Base-by-base conservation (phyloP, 257 asterid species). In the Ballota nigra region DNA sequence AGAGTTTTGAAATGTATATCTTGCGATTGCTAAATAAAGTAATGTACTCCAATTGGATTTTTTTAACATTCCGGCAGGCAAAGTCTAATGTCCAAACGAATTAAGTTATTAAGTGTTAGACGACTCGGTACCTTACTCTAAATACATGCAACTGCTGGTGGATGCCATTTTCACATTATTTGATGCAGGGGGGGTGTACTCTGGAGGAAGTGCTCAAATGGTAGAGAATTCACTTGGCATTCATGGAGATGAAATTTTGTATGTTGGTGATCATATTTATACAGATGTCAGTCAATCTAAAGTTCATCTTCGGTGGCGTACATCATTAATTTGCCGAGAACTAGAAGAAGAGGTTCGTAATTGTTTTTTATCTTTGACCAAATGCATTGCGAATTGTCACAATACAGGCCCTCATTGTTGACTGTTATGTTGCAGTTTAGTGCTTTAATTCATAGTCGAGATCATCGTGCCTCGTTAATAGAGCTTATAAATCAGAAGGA, bases 151-250 rank as follows among this genome's bases (percentile, higher is more conserved):
- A 52, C 9, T 53, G 52, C 11, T 36, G 20, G n/a, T 69, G 33
- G 22, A 68, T 69, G 33, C 22, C 64, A 53, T 12, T 69, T 23
- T 15, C 38, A 4, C 11, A 1, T 26, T 15, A 23, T 23, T 13
- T 38, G 43, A 26, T 62, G 69, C 74, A 91, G 97, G 97, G 69
- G 96, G 97, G 12, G 45, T 91, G 59, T 91, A 91, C 75, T 91
- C 97, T 63, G 97, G 97, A 59, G 97, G 97, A 76, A 91, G 95
- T 55, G 97, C 97, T 28, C 97, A 89, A 87, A 91, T 91, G 96
- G 77, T 91, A 77, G 97, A 91, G 82, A 91, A 80, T 68, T 91
- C 97, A 18, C 92, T 91, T 26, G 84, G 86, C 68, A 63, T 91
- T 69, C 97, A 91, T 12, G 97, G 97, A 82, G 96, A 91, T 77